Base-by-base conservation (phyloP, 768 basidiomycete species). In the Naganishia onofrii region DNA sequence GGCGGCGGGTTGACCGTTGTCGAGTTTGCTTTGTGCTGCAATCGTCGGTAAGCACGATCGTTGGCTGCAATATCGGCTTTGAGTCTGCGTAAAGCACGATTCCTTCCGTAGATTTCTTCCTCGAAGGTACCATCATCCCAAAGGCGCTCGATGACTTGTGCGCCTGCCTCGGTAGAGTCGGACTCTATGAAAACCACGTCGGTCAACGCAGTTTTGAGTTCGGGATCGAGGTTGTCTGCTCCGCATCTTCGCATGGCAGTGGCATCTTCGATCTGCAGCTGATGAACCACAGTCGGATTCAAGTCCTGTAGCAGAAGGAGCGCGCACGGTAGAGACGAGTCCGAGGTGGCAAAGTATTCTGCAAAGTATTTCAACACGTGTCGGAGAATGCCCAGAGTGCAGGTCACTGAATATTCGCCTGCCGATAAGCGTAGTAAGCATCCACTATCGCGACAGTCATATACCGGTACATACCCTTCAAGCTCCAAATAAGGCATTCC, bases 11-110 rank as follows among this genome's bases (percentile, higher is more conserved):
- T 63, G 1, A 21, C 38, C 6, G 60, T 19, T 34, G 15, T 26
- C 21, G 19, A 46, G 42, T 63, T 63, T 26, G 36, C 38, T 29
- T 26, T 26, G 7, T 38, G 26, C 15, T 34, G 13, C 21, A 63
- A 34, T 1, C 60, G 60, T 26, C 60, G 60, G 46, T 26, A 44
- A 31, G 68, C 68, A 23, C 57, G 38, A 17, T 57, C 68, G 32
- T 69, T 57, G 57, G 68, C 68, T 17, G 58, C 56, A n/a, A 69
- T 44, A 17, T 69, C 68, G 21, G 68, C 68, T 42, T 60, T 69
- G 56, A 69, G 68, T 34, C 68, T 51, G 46, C 46, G 46, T n/a
- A 69, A 19, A 6, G 57, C 68, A 32, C 56, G 55, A 8, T 26
- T n/a, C 36, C 42, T 29, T 21, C 46, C 44, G 38, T 38, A 58